Evolutionary conservation across 306 rosid genomes (phyloP), one percentile per base, ranked within the genome.

Genomic region (Casuarina cunninghamiana): DNA sequence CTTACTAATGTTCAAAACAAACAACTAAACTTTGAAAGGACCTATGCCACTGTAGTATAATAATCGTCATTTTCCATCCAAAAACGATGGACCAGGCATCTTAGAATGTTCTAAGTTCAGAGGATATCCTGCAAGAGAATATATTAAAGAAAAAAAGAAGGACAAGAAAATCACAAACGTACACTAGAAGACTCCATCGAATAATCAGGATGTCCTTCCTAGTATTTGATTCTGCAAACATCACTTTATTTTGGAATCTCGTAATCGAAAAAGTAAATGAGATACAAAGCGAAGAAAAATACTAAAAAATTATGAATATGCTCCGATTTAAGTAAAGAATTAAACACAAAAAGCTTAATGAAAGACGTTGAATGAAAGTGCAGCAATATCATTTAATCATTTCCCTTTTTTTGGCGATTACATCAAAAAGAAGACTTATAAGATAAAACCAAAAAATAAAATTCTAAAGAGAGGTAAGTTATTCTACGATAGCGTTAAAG

Each of bases 1-100:
- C 10, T 13, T 37, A 8, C 69, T 62, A 37, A 44, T 53, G 10
- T 69, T 41, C 32, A 4, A 57, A 76, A 21, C 49, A 43, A 61
- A n/a, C 57, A 38, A 39, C 66, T 69, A 79, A 11, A 45, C 53
- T 41, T 37, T 46, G 50, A 70, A 75, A 55, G 41, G 73, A 15
- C 42, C 65, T 42, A 74, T 37, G 51, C 0, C 17, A 55, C 39
- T 74, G 11, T 39, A 26, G 42, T 37, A 51, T 51, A 19, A 4
- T 11, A 9, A 61, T 61, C 12, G 41, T 41, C 6, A 39, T 68
- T 68, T 5, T 15, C 6, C 72, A 68, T 62, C 19, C 43, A 62
- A 62, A 10, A 35, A 35, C n/a, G 16, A 12, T 13, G 43, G 69
- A 62, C 39, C 10, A 5, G 69, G 69, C 16, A 41, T 16, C 37